Evolutionary conservation across 2,329 filamentous ascomycete species (phyloP).

Genomic region (Alternaria tenuissima): DNA sequence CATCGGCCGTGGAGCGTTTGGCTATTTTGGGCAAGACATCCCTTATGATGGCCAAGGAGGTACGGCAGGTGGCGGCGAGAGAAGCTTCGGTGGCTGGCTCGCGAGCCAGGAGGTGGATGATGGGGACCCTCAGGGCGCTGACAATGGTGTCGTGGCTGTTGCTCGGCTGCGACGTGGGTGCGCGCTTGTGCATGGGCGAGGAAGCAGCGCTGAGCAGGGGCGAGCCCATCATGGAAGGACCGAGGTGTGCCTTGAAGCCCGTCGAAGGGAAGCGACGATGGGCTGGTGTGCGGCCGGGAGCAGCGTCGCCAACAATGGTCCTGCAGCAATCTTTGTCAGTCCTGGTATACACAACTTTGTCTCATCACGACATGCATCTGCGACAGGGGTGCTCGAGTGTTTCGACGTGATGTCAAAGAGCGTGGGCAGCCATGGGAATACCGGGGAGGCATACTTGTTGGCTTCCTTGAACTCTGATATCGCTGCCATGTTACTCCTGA

Average conservation of each 20-base stretch:
- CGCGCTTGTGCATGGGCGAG: slow-evolving; percentile 45
- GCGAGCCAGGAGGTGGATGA: slow-evolving; percentile 63
- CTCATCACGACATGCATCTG: slow-evolving; percentile 7
- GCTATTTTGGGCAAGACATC: slow-evolving; percentile 60
- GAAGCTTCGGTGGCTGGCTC: slow-evolving; percentile 41
- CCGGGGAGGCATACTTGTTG: slow-evolving; percentile 58
- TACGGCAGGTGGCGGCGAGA: slow-evolving; percentile 44
- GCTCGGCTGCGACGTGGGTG: slow-evolving; percentile 54
- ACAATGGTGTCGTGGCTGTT: slow-evolving; percentile 43
- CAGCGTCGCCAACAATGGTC: slow-evolving; percentile 48
- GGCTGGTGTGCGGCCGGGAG: slow-evolving; percentile 42
- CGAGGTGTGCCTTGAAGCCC: slow-evolving; percentile 48
- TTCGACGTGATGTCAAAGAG: slow-evolving; percentile 27
- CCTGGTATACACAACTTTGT: slow-evolving; percentile 25
- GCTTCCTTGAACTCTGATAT: slow-evolving; percentile 68
- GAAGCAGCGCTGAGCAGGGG: slow-evolving; percentile 50
- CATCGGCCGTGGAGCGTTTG: slow-evolving; percentile 57
- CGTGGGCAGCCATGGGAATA: slow-evolving; percentile 33
- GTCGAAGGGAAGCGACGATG: slow-evolving; percentile 50
- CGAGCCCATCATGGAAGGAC: slow-evolving; percentile 50
- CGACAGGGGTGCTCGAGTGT: slow-evolving; percentile 22
- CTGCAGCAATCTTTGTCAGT: slow-evolving; percentile 46
- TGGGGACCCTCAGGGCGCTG: slow-evolving; percentile 55
- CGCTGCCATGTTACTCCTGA: slow-evolving; percentile 67
- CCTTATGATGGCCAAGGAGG: slow-evolving; percentile 37